Evolutionary conservation across 352 stramenopile genomes (phyloP).

Genomic region (Phytophthora fragariae): DNA sequence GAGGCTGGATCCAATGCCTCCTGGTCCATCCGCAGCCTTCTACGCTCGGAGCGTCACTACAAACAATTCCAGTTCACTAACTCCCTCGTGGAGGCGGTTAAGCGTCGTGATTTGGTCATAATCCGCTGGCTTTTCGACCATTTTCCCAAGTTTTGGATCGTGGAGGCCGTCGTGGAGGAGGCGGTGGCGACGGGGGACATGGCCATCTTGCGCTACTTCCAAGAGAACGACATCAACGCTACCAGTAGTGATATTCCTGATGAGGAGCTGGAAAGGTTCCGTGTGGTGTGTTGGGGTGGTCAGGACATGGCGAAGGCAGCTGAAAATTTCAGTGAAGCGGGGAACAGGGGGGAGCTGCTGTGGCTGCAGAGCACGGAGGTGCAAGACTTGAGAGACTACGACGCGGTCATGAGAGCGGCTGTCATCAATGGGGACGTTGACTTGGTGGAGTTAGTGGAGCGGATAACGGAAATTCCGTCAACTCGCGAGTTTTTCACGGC

Average conservation of each 20-base stretch:
- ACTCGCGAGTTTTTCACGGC: not conserved
- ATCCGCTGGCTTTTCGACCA: not conserved
- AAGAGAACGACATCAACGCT: not conserved
- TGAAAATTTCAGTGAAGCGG: too few relatives aligned
- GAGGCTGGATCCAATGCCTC: not conserved
- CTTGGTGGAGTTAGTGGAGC: not conserved
- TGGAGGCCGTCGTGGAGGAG: not conserved
- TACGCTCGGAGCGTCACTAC: not conserved
- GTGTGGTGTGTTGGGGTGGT: not conserved
- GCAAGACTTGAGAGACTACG: not conserved
- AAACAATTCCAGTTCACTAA: not conserved
- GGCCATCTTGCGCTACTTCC: not conserved
- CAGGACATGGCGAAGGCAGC: constrained; percentile 2
- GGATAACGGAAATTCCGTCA: not conserved
- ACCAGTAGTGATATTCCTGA: too few relatives aligned
- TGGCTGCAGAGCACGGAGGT: constrained; percentile 3
- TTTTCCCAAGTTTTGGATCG: not conserved
- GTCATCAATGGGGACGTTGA: not conserved
- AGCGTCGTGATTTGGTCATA: not conserved
- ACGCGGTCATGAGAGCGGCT: not conserved
- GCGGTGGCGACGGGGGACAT: not conserved
- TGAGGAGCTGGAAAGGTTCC: not conserved
- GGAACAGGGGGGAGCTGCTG: not conserved
- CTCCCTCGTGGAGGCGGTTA: not conserved
- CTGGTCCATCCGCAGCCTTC: constrained; percentile 11